A percentile compares a stretch with the other conserved stretches of the same genome.
Evolutionary conservation across 1,284 basidiomycete species (phyloP).

Genomic region (Trametes sp.): DNA sequence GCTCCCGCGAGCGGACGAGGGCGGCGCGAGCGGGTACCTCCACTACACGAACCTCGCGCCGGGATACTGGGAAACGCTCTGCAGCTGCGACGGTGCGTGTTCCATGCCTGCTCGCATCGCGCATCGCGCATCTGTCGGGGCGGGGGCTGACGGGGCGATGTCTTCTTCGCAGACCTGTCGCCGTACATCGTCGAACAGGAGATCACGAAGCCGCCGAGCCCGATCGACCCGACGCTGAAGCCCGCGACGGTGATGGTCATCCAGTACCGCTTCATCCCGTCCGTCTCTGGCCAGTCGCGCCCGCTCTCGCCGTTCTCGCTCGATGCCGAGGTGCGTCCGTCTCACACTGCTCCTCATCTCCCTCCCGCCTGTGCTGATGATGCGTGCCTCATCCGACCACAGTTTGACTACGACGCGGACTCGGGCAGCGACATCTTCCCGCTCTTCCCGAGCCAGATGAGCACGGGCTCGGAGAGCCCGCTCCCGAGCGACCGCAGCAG

Average conservation of each 20-base stretch:
- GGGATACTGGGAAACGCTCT: conserved; percentile 64
- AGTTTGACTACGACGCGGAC: conserved; percentile 28
- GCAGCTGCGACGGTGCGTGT: conserved; percentile 57
- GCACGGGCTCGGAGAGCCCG: conserved; percentile 29
- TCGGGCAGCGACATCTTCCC: conserved; percentile 21
- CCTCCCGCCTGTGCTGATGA: neutral
- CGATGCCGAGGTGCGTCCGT: neutral
- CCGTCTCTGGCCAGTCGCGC: conserved; percentile 12
- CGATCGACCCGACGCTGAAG: conserved; percentile 19
- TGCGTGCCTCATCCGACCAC: neutral
- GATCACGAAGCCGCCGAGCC: conserved; percentile 44
- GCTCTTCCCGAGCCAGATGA: conserved; percentile 14
- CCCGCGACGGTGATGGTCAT: conserved; percentile 19
- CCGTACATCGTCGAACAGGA: conserved; percentile 63
- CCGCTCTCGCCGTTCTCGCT: conserved; percentile 29
- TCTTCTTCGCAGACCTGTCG: conserved; percentile 56
- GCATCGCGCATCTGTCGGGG: conserved; percentile 4
- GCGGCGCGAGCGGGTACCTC: conserved; percentile 44
- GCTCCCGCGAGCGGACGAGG: conserved; percentile 30
- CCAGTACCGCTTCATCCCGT: conserved; percentile 30
- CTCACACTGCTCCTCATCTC: no score
- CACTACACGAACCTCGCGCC: conserved; percentile 68
- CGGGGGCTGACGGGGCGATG: conserved; percentile 1
- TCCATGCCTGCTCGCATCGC: conserved; percentile 8
- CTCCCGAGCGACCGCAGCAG: conserved; percentile 28